Conservation (phyloP, 495 filamentous ascomycete species). For the Penicillium canariense region DNA sequence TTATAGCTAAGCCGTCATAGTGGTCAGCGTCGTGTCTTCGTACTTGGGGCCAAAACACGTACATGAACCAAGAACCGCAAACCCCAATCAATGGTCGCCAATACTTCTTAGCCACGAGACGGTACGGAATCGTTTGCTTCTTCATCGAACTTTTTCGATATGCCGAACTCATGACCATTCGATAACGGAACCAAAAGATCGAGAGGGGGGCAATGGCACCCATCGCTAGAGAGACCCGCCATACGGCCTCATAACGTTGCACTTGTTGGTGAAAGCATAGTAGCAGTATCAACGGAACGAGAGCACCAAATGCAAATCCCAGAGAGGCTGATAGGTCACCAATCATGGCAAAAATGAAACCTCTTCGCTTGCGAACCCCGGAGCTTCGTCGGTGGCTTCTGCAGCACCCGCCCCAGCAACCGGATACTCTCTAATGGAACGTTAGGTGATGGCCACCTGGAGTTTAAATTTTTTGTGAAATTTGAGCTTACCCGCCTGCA, state of each 20-base stretch:
- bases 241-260: slow-evolving; percentile 28
- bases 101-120: slow-evolving; percentile 35
- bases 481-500: slow-evolving; percentile 24
- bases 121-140: slow-evolving; percentile 31
- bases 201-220: slow-evolving; percentile 33
- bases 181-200: slow-evolving; percentile 41
- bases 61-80: slow-evolving; percentile 39
- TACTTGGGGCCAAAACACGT: background rate
- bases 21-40: background rate
- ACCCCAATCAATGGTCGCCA: slow-evolving; percentile 37
- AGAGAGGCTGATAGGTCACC: slow-evolving; percentile 34
- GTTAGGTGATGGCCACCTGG: background rate
- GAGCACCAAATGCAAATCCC: slow-evolving; percentile 33
- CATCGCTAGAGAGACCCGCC: slow-evolving; percentile 33
- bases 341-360: slow-evolving; percentile 37
- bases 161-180: slow-evolving; percentile 52
- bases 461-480: background rate
- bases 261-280: slow-evolving; percentile 31
- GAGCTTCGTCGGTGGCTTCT: slow-evolving; percentile 36
- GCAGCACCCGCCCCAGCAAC: slow-evolving; percentile 32
- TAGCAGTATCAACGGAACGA: slow-evolving; percentile 28
- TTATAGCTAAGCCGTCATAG: slow-evolving; percentile 28
- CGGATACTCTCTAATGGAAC: slow-evolving; percentile 28
- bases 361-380: slow-evolving; percentile 27
- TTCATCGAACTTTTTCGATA: slow-evolving; percentile 66